Evolutionary conservation across 169 alveolate species (phyloP), one percentile per base, ranked within the genome.

Genomic region (Plasmodium vivax): DNA sequence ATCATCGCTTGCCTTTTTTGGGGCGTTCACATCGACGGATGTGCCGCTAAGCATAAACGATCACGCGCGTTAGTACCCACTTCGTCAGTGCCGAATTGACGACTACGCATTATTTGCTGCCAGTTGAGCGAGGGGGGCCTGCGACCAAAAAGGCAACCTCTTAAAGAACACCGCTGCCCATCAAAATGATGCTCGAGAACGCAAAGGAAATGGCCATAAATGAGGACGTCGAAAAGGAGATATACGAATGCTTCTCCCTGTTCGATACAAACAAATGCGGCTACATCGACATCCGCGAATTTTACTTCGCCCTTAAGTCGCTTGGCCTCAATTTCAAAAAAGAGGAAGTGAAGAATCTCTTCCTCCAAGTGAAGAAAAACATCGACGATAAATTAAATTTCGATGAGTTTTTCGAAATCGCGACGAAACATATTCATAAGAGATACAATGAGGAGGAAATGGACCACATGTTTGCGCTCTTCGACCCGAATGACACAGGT

Each of bases 201-300:
- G 36, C 47, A n/a, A 87, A 34, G 54, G 91, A 90, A 68, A 27
- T 82, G 2, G 4, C 90, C 14, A 43, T 80, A 10, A 90, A 82
- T 43, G 94, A 90, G 74, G 94, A 90, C 45, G 54, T 71, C 9
- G 94, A 80, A 71, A 90, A 90, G 68, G 94, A 90, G 51, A 80
- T 90, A n/a, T 90, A 43, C 36, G 94, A 90, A 80, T 90, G 94
- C 47, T 90, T 90, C 47, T 90, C 94, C 19, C 83, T 90, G 54
- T 90, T 90, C 36, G 94, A 90, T 58, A 90, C 94, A 58, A 90
- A 80, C 47, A 90, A 90, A 90, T 79, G 94, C 83, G 94, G 94
- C 14, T 90, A 90, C 30, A 90, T 90, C 19, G 94, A 90, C 32
- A 81, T 90, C 19, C 72, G 94, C n/a, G 94, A 90, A 81, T 90